These are phyloP conservation scores for Metschnikowia dekortorum DNA, from an alignment of 805 yeast species.

Conservation along the genomic window DNA sequence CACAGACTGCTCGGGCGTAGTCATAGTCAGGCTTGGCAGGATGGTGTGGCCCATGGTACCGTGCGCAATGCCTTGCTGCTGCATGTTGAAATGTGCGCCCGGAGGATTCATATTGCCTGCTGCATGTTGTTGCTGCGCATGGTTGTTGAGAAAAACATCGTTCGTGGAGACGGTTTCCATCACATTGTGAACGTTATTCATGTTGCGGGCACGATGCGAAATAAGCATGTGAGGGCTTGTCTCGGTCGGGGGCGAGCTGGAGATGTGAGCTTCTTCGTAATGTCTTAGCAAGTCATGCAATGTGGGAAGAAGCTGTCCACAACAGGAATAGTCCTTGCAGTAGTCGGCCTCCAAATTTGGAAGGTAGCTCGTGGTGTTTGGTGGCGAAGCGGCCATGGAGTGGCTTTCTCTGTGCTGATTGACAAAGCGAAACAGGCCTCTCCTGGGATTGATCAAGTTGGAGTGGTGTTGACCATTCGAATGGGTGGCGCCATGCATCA, in stretches of 20 bases:
- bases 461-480: conserved; percentile 15
- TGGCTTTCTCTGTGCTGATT: conserved; percentile 14
- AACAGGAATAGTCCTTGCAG: conserved; percentile 94
- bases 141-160: conserved; percentile 72
- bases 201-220: conserved; percentile 28
- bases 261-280: conserved; percentile 93
- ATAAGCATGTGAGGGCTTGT: conserved; percentile 26
- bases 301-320: conserved; percentile 89
- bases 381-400: conserved; percentile 51
- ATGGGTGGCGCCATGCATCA: conserved; percentile 42
- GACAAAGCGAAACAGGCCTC: conserved; percentile 34
- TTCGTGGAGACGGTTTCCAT: conserved; percentile 90
- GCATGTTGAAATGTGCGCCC: conserved; percentile 21
- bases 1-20: conserved; percentile 4
- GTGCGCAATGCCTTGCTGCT: conserved; percentile 21
- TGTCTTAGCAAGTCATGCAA: conserved; percentile 90
- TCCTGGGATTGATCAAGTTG: conserved; percentile 30
- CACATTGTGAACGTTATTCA: conserved; percentile 49
- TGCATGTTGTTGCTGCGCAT: conserved; percentile 20
- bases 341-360: conserved; percentile 94
- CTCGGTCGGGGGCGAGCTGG: conserved; percentile 46
- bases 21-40: conserved; percentile 16
- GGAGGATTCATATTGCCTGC: conserved; percentile 18
- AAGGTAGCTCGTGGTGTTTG: conserved; percentile 67
- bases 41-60: conserved; percentile 13